A percentile compares a stretch with the other conserved stretches of the same genome.
phyloP scores from a whole-genome alignment of 768 basidiomycete species.

The Leccinum olivaceopallidum region DNA sequence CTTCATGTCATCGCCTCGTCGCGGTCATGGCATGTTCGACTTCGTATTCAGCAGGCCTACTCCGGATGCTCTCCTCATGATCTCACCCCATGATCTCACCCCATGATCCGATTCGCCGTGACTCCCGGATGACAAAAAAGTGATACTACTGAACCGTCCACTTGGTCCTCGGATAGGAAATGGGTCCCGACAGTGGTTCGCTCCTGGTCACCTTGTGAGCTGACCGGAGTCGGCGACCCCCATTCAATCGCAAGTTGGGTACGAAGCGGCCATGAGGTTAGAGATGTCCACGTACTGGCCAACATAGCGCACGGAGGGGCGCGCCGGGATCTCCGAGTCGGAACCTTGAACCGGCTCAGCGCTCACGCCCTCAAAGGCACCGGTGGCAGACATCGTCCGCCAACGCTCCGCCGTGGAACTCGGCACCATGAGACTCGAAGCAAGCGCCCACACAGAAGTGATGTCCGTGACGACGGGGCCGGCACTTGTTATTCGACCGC shows the following conservation, averaged over 20 bases:
- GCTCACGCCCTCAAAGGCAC: slow-evolving; percentile 44
- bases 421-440: slow-evolving; percentile 46
- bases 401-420: slow-evolving; percentile 43
- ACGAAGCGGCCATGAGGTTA: slow-evolving; percentile 35
- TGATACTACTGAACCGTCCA: background rate
- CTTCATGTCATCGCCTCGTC: background rate
- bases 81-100: background rate
- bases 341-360: slow-evolving; percentile 31
- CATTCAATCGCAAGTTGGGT: slow-evolving; percentile 28
- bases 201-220: no score
- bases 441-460: slow-evolving; percentile 42
- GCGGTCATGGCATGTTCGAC: background rate
- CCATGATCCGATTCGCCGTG: background rate
- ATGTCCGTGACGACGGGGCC: slow-evolving; percentile 39
- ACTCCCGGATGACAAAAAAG: background rate
- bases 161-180: background rate
- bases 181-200: background rate
- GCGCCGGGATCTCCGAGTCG: slow-evolving; percentile 42
- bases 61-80: background rate
- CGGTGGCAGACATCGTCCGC: slow-evolving; percentile 42
- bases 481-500: no score
- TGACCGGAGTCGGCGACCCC: no score
- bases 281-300: slow-evolving; percentile 39
- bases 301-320: slow-evolving; percentile 45
- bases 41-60: background rate